Base-by-base conservation (phyloP, 2,329 filamentous ascomycete genomes). In the Ceratocystiopsis sp. region DNA sequence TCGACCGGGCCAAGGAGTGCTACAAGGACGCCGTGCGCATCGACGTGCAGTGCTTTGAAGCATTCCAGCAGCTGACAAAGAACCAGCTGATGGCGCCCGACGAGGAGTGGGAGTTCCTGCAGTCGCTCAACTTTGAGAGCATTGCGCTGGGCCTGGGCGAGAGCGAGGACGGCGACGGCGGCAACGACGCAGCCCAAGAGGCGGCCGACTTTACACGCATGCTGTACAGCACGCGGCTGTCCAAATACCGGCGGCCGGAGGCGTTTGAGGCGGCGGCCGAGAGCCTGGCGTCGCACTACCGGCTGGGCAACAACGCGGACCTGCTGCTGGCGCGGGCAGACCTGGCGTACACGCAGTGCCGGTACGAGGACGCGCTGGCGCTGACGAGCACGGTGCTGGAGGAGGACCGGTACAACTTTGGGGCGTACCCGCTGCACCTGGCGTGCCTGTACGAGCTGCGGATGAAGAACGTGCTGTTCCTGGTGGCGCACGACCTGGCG, bases 1-100 rank as follows among this genome's bases (percentile, higher is more conserved):
- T 96, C 54, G 91, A 98, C 58, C 79, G 86, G 33, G 91, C 91
- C 42, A 95, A 95, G 59, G 87, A 96, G 54, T 96, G 91, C 64
- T 98, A 96, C 69, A 96, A 95, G 64, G 85, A 93, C 54, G 91
- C 91, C 2, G 86, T 96, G 38, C 78, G 84, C 48, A 95, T 98
- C 55, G 91, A 98, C 57, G 87, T 96, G 4, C 87, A 94, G 59
- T 98, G 91, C 62, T 96, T 94, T 57, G 91, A 98, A 61, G 91
- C 91, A 0, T 96, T 98, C 56, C 87, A 95, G 54, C 87, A 96
- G 64, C 73, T 98, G 44, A 95, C 96, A 78, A 85, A 86, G 63
- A 98, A 98, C 63, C 84, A 84, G 17, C 70, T 98, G 48, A 82
- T 98, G 75, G 76, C 75, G 40, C 86, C 87, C 0, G 78, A 84